Evolutionary conservation across 192 early-diverging fungal genomes (phyloP), one percentile per base, ranked within the genome.

Genomic region (Rhizophagus prolifer): DNA sequence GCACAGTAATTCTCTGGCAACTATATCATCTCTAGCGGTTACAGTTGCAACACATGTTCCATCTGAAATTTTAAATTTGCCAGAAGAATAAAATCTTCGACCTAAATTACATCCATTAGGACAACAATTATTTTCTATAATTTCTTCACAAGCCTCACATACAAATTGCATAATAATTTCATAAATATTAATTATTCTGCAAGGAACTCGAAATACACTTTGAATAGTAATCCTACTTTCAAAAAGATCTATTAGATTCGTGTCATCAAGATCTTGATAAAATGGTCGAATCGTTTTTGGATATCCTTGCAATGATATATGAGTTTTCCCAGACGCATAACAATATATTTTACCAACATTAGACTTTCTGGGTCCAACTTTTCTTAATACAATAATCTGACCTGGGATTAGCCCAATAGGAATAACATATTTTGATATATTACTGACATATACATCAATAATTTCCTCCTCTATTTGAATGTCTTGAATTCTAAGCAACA

Each of bases 401-500:
- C 66, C 66, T 21, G 30, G 66, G 36, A 68, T 44, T 36, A 63
- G 21, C 9, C 61, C 61, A 12, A 63, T 30, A 30, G 61, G 61
- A 63, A 63, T 63, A 14, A 63, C 14, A 26, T 63, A 63, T 63
- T 21, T 63, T 12, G 61, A 25, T 28, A 28, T 63, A 14, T 25
- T 30, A 28, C 12, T 28, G 3, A 63, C 30, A 63, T 63, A 63
- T 30, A 28, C 14, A 63, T 63, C 61, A 14, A 63, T 28, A 28
- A 63, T 28, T 16, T 63, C 61, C 25, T 63, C 28, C 25, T 1
- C 21, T 38, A 38, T 38, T 28, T 63, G 23, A 14, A 28, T 63
- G 10, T 63, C 61, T 25, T 28, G 61, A 63, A 63, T 63, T 63
- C 26, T 63, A 31, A 66, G 31, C 19, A 66, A 34, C 64, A 66